Evolutionary conservation across 1,139 yeast species (phyloP), one percentile per base, ranked within the genome.

Genomic region (Pichia sp.): DNA sequence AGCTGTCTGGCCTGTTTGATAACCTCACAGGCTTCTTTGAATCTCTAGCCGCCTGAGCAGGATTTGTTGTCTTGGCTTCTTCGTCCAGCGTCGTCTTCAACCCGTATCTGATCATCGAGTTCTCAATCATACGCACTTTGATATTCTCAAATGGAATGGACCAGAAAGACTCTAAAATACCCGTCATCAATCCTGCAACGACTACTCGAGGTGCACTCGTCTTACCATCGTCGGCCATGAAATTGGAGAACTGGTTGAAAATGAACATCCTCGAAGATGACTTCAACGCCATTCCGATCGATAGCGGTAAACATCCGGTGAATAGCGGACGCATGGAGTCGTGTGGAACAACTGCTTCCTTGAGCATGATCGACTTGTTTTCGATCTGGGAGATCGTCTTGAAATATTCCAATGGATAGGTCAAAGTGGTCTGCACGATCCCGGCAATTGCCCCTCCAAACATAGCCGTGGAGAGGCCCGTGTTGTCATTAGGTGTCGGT

Each of bases 91-190:
- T 58, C 3, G 61, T 55, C 34, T 54, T 54, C 52, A 61, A 57
- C 10, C 67, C 67, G 16, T 61, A 61, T 28, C 48, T 44, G 23
- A 60, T 57, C 60, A 73, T 59, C 4, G 73, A 74, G 61, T 84
- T 80, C 63, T 91, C 96, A 57, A 91, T 83, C 93, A 89, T 84
- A 13, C 89, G 78, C 5, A 88, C 85, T 66, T 91, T 90, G 60
- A 90, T 76, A 64, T 84, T 87, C 63, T 93, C 99, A 69, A 93
- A 91, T 0, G 99, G 99, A 25, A 93, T 87, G 30, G 93, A 80
- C 74, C 90, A 79, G 43, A 89, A 61, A 5, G 95, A 83, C 68
- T 93, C 99, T 49, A 83, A 71, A 53, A 84, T 75, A 5, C 95
- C 98, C 10, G 96, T 87, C 74, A 89, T 79, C 48, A 85, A 78